Conservation (phyloP, 495 filamentous ascomycete species). For the Podospora sp. region DNA sequence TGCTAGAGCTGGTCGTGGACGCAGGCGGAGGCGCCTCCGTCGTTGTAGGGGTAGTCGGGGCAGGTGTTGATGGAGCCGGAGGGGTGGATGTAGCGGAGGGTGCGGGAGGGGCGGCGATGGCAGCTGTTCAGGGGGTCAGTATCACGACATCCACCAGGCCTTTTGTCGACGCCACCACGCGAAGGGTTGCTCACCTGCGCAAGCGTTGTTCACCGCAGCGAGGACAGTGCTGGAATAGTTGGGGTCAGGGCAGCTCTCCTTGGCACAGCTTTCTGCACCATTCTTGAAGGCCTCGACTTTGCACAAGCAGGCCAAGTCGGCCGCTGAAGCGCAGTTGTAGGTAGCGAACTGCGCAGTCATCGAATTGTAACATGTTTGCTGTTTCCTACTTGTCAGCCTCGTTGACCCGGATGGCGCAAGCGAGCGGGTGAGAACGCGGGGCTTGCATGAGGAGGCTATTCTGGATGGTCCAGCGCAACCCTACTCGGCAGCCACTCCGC, state of each 20-base stretch:
- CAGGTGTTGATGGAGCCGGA: slow-evolving; percentile 24
- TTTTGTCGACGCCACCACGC: background rate
- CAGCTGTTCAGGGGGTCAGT: background rate
- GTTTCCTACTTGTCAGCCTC: slow-evolving; percentile 22
- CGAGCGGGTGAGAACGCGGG: background rate
- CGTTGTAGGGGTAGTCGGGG: slow-evolving; percentile 9
- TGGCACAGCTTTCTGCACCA: slow-evolving; percentile 28
- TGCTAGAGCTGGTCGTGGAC: background rate
- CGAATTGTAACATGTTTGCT: slow-evolving; percentile 32
- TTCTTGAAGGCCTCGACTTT: slow-evolving; percentile 22
- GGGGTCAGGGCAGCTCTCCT: slow-evolving; percentile 25
- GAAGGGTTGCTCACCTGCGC: slow-evolving; percentile 38
- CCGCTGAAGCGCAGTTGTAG: slow-evolving; percentile 25
- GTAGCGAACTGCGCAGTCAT: slow-evolving; percentile 11
- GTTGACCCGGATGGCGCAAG: background rate
- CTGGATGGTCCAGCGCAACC: slow-evolving; percentile 14
- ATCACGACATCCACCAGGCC: background rate
- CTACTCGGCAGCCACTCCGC: background rate
- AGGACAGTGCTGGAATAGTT: slow-evolving; percentile 21
- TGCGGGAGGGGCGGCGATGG: slow-evolving; percentile 5
- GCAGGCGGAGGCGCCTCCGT: slow-evolving; percentile 7
- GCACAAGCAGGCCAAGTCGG: slow-evolving; percentile 35
- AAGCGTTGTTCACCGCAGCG: slow-evolving; percentile 27
- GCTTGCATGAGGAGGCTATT: slow-evolving; percentile 11
- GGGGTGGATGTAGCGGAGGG: slow-evolving; percentile 25